Conservation (phyloP, 2,329 filamentous ascomycete species). For the Calonectria naviculata region DNA sequence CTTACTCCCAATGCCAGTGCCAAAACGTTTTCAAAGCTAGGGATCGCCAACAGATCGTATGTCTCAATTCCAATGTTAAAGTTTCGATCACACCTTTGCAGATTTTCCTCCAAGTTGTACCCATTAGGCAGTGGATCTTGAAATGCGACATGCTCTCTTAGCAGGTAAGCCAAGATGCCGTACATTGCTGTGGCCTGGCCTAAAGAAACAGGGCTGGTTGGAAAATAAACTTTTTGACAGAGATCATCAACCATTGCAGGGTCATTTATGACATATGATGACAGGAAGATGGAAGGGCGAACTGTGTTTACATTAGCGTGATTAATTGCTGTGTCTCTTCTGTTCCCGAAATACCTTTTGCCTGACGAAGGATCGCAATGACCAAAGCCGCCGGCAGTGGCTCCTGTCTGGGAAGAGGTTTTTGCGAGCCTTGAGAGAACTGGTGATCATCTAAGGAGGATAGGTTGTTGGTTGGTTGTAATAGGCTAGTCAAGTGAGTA, state of each 20-base stretch:
- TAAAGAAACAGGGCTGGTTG: constrained; percentile 27
- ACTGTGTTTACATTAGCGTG: background rate
- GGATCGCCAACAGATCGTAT: constrained; percentile 27
- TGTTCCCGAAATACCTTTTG: constrained; percentile 1
- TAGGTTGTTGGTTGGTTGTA: background rate
- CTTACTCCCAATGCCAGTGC: constrained; percentile 25
- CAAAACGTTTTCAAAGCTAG: constrained; percentile 33
- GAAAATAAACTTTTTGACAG: constrained; percentile 33
- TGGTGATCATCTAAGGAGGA: background rate
- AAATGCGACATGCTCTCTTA: constrained; percentile 23
- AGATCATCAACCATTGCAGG: constrained; percentile 22
- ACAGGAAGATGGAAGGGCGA: constrained; percentile 16
- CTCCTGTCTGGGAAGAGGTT: background rate
- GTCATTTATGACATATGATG: constrained; percentile 25
- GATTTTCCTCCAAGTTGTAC: constrained; percentile 19
- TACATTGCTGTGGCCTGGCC: constrained; percentile 27
- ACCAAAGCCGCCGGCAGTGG: background rate
- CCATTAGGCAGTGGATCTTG: constrained; percentile 19
- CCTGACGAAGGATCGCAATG: background rate
- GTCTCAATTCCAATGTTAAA: constrained; percentile 29
- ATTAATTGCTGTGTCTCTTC: background rate
- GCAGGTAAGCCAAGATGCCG: constrained; percentile 22
- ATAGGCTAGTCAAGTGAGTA: background rate
- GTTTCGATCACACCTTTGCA: constrained; percentile 22
- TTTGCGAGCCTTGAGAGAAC: background rate